Percentiles rank a stretch among this genome's conserved stretches.
Conservation (phyloP, 1,139 yeast species). For the Eremothecium cymbalariae region DNA sequence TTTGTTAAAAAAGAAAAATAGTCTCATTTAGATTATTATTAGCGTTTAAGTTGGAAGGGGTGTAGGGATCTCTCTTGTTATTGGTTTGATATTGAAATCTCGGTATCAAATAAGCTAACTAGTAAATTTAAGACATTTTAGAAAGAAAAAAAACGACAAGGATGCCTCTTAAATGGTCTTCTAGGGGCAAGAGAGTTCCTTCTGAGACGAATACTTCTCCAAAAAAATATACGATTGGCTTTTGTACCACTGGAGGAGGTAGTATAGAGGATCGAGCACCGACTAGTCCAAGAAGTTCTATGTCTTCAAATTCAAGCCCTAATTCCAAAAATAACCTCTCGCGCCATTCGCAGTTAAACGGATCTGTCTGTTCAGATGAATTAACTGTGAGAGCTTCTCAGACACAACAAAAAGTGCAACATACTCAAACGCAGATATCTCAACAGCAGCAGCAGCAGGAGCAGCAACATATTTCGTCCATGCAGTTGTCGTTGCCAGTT, state of each 20-base stretch:
- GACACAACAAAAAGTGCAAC: not conserved
- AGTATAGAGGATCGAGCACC: not conserved
- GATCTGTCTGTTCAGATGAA: conserved; percentile 88
- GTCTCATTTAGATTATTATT: no score
- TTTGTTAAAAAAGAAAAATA: no score
- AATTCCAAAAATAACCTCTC: conserved; percentile 1
- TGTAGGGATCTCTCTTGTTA: no score
- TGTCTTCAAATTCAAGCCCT: conserved; percentile 6
- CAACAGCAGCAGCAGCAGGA: conserved; percentile 3
- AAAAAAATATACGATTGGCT: not conserved
- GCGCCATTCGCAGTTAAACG: conserved; percentile 40
- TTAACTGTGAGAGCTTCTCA: conserved; percentile 35
- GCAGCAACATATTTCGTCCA: no score
- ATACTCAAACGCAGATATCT: not conserved
- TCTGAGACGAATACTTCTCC: not conserved
- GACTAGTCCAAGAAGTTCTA: conserved; percentile 3
- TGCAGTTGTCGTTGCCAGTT: no score
- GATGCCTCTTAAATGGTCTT: conserved; percentile 6
- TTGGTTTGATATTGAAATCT: no score
- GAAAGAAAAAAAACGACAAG: no score
- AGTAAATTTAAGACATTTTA: no score
- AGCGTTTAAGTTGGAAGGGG: no score
- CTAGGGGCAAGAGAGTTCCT: conserved; percentile 3
- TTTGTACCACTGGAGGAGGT: not conserved
- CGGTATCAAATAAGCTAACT: no score